phyloP scores from a whole-genome alignment of 805 yeast genomes.

The Candida krabiensis region DNA sequence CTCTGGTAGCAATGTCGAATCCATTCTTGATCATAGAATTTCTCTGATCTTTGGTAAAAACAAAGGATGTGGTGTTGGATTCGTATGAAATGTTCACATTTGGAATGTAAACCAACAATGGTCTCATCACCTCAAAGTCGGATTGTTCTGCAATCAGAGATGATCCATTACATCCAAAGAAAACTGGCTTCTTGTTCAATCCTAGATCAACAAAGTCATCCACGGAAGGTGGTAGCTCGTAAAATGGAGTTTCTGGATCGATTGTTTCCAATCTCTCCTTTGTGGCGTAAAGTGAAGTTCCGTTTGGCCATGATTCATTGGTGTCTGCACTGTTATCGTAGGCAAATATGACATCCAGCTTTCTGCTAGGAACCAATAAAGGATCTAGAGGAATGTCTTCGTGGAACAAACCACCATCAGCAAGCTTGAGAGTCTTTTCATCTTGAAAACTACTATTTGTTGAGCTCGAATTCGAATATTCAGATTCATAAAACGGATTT shows the following conservation, averaged over 20 bases:
- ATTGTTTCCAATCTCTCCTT: conserved; percentile 47
- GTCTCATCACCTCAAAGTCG: conserved; percentile 46
- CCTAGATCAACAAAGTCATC: conserved; percentile 57
- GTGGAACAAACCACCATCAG: conserved; percentile 35
- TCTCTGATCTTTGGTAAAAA: conserved; percentile 58
- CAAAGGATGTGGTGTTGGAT: conserved; percentile 64
- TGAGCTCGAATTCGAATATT: conserved; percentile 34
- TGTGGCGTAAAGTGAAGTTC: conserved; percentile 52
- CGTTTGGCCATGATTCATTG: conserved; percentile 59
- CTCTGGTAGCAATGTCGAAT: conserved; percentile 60
- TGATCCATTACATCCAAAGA: conserved; percentile 76
- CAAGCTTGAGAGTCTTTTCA: conserved; percentile 19
- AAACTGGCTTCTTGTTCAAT: conserved; percentile 63
- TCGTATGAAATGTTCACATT: conserved; percentile 57
- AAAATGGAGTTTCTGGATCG: conserved; percentile 60
- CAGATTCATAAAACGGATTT: conserved; percentile 38
- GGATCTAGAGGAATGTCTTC: conserved; percentile 69
- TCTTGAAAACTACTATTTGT: conserved; percentile 21
- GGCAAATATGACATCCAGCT: conserved; percentile 62
- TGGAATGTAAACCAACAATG: conserved; percentile 73
- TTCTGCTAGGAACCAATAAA: conserved; percentile 55
- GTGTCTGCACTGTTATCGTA: conserved; percentile 68
- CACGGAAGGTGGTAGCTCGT: conserved; percentile 63
- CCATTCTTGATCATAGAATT: conserved; percentile 67
- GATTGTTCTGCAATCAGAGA: conserved; percentile 43